These are phyloP conservation scores for Amaranthus hypochondriacus DNA, from an alignment of 148 eudicot genomes.

Conservation along the genomic window DNA sequence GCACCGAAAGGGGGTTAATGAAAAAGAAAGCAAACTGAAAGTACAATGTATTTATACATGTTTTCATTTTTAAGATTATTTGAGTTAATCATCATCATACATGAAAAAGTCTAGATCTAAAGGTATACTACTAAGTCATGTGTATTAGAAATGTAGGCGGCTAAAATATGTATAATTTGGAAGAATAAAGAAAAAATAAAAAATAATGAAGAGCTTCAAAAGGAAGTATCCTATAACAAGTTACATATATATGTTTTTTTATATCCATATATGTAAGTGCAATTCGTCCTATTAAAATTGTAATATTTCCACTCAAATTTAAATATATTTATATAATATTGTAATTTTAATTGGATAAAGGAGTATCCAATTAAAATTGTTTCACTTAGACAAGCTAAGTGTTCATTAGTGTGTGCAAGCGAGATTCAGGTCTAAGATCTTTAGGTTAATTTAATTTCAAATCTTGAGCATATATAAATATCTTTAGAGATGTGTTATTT, in stretches of 20 bases:
- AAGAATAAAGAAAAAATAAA: neutral
- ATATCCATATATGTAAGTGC: neutral
- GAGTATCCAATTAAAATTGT: no score
- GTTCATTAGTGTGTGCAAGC: no score
- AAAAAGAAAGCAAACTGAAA: conserved; percentile 30
- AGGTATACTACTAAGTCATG: neutral
- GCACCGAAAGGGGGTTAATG: conserved; percentile 31
- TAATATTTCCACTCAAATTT: no score
- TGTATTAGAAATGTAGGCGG: neutral
- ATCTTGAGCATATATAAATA: no score
- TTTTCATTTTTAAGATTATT: conserved; percentile 7
- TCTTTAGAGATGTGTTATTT: no score
- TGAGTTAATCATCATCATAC: conserved; percentile 2
- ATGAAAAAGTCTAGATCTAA: neutral
- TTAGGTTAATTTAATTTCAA: no score
- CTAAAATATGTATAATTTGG: neutral
- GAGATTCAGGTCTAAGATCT: no score
- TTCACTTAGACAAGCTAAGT: no score
- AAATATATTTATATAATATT: no score
- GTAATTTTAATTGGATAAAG: no score
- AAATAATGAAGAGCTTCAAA: neutral
- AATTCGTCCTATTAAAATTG: no score
- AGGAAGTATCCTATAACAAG: neutral
- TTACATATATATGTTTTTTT: conserved; percentile 6
- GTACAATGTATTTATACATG: conserved; percentile 25